These are phyloP conservation scores for Solanum megistacrolobum DNA, from an alignment of 257 asterid species.

Conservation along the genomic window DNA sequence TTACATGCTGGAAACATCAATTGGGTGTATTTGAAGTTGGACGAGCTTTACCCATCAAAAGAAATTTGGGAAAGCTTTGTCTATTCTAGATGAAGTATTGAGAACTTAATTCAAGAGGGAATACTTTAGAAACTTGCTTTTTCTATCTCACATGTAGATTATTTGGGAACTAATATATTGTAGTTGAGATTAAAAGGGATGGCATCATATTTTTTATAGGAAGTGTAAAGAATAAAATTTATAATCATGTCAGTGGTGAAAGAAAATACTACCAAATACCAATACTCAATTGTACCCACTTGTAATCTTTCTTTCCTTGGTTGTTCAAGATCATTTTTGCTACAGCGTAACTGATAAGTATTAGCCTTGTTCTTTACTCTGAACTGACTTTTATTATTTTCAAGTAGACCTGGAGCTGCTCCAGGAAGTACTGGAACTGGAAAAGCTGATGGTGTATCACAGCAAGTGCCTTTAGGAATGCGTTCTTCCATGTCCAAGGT, in stretches of 20 bases:
- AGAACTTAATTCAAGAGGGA: neutral
- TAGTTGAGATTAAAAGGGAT: neutral
- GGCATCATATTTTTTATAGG: neutral
- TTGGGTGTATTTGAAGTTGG: neutral
- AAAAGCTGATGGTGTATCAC: conserved; percentile 51
- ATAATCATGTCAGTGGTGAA: neutral
- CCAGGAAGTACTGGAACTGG: conserved; percentile 40
- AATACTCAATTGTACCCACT: neutral
- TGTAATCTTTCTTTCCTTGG: neutral
- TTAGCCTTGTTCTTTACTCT: neutral
- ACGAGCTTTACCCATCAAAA: neutral
- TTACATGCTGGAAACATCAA: neutral
- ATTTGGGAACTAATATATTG: neutral
- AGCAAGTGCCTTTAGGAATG: conserved; percentile 50
- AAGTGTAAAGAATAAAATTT: neutral
- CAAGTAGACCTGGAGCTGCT: conserved; percentile 49
- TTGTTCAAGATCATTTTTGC: neutral
- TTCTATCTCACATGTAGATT: neutral
- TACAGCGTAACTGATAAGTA: neutral
- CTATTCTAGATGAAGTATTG: neutral
- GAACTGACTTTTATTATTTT: neutral
- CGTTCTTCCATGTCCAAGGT: conserved; percentile 56
- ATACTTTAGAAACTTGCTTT: neutral
- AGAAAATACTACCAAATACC: neutral
- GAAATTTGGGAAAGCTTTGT: neutral